A percentile compares a stretch with the other conserved stretches of the same genome.
Evolutionary conservation across 2,329 filamentous ascomycete genomes (phyloP).

Genomic region (Calonectria leucothoes): DNA sequence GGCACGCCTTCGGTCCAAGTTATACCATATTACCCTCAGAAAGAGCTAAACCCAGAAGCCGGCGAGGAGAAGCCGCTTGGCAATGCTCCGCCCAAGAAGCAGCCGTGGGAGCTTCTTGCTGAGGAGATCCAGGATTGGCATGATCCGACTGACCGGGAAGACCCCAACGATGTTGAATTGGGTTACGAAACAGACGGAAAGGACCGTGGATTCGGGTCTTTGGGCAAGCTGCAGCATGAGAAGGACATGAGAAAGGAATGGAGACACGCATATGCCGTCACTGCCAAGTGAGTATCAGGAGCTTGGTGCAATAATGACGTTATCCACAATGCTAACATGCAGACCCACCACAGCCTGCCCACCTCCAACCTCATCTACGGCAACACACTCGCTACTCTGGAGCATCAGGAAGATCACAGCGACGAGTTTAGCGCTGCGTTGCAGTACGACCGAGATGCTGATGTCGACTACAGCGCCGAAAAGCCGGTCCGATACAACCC

Average conservation of each 20-base stretch:
- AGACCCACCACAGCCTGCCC: slow-evolving; percentile 50
- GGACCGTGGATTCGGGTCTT: slow-evolving; percentile 44
- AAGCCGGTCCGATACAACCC: slow-evolving; percentile 73
- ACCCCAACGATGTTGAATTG: slow-evolving; percentile 48
- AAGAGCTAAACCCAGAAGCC: background rate
- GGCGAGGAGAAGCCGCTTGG: slow-evolving; percentile 15
- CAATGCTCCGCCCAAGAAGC: slow-evolving; percentile 28
- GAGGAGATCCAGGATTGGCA: slow-evolving; percentile 50
- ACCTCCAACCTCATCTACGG: slow-evolving; percentile 67
- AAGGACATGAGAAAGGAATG: slow-evolving; percentile 56
- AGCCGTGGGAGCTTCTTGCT: slow-evolving; percentile 50
- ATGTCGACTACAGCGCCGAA: slow-evolving; percentile 55
- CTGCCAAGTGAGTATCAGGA: slow-evolving; percentile 51
- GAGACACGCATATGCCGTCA: slow-evolving; percentile 54
- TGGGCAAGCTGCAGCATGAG: slow-evolving; percentile 52
- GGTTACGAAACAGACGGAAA: slow-evolving; percentile 53
- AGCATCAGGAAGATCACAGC: slow-evolving; percentile 52
- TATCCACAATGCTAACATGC: slow-evolving; percentile 7
- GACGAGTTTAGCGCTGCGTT: slow-evolving; percentile 46
- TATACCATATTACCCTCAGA: slow-evolving; percentile 41
- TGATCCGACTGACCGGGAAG: slow-evolving; percentile 50
- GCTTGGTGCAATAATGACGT: slow-evolving; percentile 27
- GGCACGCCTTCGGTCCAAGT: slow-evolving; percentile 46
- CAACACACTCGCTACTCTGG: slow-evolving; percentile 62
- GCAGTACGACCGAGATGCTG: slow-evolving; percentile 47